Percentiles rank a stretch among this genome's conserved stretches.
phyloP scores from a whole-genome alignment of 768 basidiomycete genomes.

The Hypsizygus marmoreus region DNA sequence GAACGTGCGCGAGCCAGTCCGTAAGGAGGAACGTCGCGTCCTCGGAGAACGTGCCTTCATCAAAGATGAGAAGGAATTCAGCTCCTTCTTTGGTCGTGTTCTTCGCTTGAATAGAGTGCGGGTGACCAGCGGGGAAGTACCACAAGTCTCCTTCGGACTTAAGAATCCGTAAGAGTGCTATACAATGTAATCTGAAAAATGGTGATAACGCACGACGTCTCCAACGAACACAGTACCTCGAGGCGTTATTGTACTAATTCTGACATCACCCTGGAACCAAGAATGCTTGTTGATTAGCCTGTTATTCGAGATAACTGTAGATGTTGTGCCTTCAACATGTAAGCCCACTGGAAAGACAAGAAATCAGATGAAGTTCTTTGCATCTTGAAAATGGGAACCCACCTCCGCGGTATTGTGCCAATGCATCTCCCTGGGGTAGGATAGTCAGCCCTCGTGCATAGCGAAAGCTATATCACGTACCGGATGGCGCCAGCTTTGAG shows the following conservation, averaged over 20 bases:
- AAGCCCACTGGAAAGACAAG: conserved; percentile 44
- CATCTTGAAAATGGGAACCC: background rate
- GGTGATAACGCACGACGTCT: conserved; percentile 40
- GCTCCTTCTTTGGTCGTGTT: conserved; percentile 46
- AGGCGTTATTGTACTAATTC: conserved; percentile 53
- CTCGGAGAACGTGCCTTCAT: conserved; percentile 49
- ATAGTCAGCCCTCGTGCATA: background rate
- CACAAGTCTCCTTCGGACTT: conserved; percentile 47
- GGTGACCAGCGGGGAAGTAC: conserved; percentile 60
- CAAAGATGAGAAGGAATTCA: conserved; percentile 54
- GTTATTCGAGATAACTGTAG: background rate
- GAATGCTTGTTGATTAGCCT: background rate
- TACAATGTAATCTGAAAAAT: background rate
- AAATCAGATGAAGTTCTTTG: background rate
- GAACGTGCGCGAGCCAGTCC: conserved; percentile 69
- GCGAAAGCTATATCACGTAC: conserved; percentile 22
- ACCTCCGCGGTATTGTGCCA: conserved; percentile 58
- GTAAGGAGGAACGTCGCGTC: conserved; percentile 62
- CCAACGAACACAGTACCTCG: conserved; percentile 54
- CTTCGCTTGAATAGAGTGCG: conserved; percentile 59
- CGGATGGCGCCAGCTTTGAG: conserved; percentile 53
- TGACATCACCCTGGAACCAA: conserved; percentile 38
- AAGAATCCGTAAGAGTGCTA: background rate
- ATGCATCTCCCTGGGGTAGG: conserved; percentile 47
- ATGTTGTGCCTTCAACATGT: conserved; percentile 45